Evolutionary conservation across 495 filamentous ascomycete species (phyloP).

Genomic region (Trichocladium antarcticum): DNA sequence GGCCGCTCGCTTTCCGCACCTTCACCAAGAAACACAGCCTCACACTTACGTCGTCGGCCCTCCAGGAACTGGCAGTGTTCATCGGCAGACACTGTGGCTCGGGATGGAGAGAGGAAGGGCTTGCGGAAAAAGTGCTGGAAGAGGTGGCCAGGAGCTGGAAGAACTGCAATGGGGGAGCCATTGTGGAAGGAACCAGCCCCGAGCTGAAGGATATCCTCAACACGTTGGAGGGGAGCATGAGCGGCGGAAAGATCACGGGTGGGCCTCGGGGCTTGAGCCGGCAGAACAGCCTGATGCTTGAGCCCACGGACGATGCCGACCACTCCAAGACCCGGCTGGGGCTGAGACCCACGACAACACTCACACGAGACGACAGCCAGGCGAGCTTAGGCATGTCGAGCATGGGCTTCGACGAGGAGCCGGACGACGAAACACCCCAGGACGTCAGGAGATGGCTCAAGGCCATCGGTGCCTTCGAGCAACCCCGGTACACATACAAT

Average conservation of each 20-base stretch:
- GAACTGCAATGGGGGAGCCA: constrained; percentile 67
- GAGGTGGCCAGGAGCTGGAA: constrained; percentile 88
- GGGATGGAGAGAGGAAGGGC: constrained; percentile 89
- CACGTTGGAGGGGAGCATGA: constrained; percentile 72
- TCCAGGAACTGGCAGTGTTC: constrained; percentile 74
- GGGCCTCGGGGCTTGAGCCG: constrained; percentile 41
- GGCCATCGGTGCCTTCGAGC: constrained; percentile 67
- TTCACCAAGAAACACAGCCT: constrained; percentile 97
- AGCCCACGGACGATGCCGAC: constrained; percentile 29
- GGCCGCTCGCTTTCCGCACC: constrained; percentile 86
- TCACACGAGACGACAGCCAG: constrained; percentile 47
- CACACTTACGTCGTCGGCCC: constrained; percentile 77
- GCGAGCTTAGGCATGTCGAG: constrained; percentile 52
- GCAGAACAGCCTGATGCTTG: constrained; percentile 45
- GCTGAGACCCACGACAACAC: constrained; percentile 27
- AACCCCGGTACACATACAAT: constrained; percentile 79
- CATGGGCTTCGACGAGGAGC: constrained; percentile 49
- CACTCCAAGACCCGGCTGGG: constrained; percentile 34
- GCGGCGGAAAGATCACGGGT: constrained; percentile 54
- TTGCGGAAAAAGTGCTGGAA: constrained; percentile 84
- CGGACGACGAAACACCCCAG: constrained; percentile 44
- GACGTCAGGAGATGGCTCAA: constrained; percentile 71
- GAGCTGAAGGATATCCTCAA: constrained; percentile 72
- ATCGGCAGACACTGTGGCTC: constrained; percentile 88
- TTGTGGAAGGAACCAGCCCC: constrained; percentile 71